Conservation (phyloP, 2,329 filamentous ascomycete genomes). For the Penicillium capsulatum region DNA sequence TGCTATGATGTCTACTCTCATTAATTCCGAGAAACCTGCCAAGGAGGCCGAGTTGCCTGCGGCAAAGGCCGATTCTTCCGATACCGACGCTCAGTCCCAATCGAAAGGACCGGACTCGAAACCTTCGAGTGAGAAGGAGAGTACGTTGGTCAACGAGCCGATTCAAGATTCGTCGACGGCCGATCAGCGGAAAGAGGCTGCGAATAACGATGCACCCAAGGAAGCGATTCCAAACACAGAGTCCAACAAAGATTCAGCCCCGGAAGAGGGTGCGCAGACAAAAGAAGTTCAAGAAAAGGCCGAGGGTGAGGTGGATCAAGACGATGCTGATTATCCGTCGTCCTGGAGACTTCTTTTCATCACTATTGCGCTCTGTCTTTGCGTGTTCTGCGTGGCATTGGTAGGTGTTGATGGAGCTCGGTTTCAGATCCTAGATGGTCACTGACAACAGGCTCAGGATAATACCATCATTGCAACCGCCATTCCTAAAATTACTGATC, state of each 20-base stretch:
- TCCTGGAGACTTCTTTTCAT: slow-evolving; percentile 33
- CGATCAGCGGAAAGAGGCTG: slow-evolving; percentile 11
- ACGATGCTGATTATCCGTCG: slow-evolving; percentile 31
- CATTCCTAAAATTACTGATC: slow-evolving; percentile 47
- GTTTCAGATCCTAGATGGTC: not conserved
- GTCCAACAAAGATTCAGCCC: slow-evolving; percentile 8
- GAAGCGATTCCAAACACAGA: slow-evolving; percentile 13
- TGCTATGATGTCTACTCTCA: slow-evolving; percentile 13
- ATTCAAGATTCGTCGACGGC: slow-evolving; percentile 1
- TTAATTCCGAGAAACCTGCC: slow-evolving; percentile 10
- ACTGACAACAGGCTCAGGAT: slow-evolving; percentile 23
- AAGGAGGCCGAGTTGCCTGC: slow-evolving; percentile 7
- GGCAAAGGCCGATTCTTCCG: slow-evolving; percentile 2
- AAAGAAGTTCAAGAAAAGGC: slow-evolving; percentile 1
- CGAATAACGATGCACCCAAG: slow-evolving; percentile 11
- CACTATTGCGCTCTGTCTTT: slow-evolving; percentile 35
- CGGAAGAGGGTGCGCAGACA: slow-evolving; percentile 5
- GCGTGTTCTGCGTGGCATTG: slow-evolving; percentile 40
- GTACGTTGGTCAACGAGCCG: slow-evolving; percentile 17
- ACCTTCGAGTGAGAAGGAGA: slow-evolving; percentile 23
- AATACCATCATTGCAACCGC: slow-evolving; percentile 47
- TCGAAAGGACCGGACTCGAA: slow-evolving; percentile 5
- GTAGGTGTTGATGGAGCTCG: slow-evolving; percentile 16
- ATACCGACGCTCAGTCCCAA: slow-evolving; percentile 6
- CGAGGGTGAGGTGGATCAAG: slow-evolving; percentile 11